These are phyloP conservation scores for Jatropha multifida DNA, from an alignment of 441 rosid genomes.

Conservation along the genomic window DNA sequence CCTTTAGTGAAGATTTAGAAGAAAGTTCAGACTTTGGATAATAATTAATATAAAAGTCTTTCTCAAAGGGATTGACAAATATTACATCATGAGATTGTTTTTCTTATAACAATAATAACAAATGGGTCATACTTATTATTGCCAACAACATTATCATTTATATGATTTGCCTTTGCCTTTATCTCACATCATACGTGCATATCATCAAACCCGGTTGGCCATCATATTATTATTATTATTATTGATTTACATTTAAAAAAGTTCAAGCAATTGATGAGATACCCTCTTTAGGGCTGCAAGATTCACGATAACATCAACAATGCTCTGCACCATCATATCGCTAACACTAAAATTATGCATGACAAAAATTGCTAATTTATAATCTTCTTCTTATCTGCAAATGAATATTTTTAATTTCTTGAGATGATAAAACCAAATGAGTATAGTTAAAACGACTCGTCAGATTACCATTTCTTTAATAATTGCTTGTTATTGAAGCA, in stretches of 20 bases:
- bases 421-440: too few species aligned
- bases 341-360: too few species aligned
- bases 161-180: conserved; percentile 26
- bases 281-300: too few species aligned
- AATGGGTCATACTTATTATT: conserved; percentile 30
- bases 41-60: conserved; percentile 8
- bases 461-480: neutral
- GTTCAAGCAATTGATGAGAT: too few species aligned
- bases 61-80: conserved; percentile 20
- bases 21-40: conserved; percentile 24
- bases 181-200: conserved; percentile 27
- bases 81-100: neutral
- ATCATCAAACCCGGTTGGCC: conserved; percentile 4
- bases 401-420: too few species aligned
- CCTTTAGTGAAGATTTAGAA: conserved; percentile 41
- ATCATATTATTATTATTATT: neutral
- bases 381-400: too few species aligned
- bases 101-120: conserved; percentile 9
- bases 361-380: too few species aligned
- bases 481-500: neutral
- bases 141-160: conserved; percentile 19
- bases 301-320: too few species aligned
- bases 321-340: too few species aligned
- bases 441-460: too few species aligned
- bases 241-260: too few species aligned